These are phyloP conservation scores for Yamadazyma paraphyllophila DNA, from an alignment of 805 yeast species.

Conservation along the genomic window DNA sequence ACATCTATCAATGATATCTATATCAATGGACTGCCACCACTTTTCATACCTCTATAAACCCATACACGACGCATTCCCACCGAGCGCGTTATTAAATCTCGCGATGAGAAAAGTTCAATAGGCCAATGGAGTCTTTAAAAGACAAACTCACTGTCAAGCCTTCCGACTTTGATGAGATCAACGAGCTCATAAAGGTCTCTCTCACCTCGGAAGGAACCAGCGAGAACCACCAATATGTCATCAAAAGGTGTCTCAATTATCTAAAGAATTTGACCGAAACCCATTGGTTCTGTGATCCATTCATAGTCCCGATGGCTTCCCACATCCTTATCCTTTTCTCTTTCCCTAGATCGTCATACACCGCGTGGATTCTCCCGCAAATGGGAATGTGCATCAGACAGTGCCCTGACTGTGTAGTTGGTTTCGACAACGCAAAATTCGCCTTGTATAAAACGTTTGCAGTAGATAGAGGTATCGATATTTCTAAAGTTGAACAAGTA, in stretches of 20 bases:
- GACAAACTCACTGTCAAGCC: constrained; percentile 4
- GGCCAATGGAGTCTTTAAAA: background rate
- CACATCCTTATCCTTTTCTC: constrained; percentile 62
- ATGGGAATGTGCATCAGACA: constrained; percentile 39
- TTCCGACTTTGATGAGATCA: constrained; percentile 7
- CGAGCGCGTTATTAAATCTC: background rate
- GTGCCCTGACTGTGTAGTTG: constrained; percentile 54
- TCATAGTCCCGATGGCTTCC: constrained; percentile 46
- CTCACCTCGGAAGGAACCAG: constrained; percentile 4
- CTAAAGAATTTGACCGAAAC: constrained; percentile 18
- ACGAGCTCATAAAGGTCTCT: constrained; percentile 2
- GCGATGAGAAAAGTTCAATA: constrained; percentile 1
- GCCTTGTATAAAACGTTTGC: constrained; percentile 52
- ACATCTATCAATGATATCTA: too few species aligned
- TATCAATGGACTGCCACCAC: too few species aligned
- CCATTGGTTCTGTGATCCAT: constrained; percentile 61
- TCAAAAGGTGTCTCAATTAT: constrained; percentile 22
- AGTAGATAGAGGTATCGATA: constrained; percentile 43
- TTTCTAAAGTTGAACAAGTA: constrained; percentile 29
- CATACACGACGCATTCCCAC: background rate
- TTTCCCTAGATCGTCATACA: constrained; percentile 48
- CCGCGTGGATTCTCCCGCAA: constrained; percentile 40
- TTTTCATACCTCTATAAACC: too few species aligned
- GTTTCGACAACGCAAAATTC: constrained; percentile 55
- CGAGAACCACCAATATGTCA: constrained; percentile 7